A percentile compares a stretch with the other conserved stretches of the same genome.
These are phyloP conservation scores for Talinum fruticosum DNA, from an alignment of 148 eudicot genomes.

Conservation along the genomic window DNA sequence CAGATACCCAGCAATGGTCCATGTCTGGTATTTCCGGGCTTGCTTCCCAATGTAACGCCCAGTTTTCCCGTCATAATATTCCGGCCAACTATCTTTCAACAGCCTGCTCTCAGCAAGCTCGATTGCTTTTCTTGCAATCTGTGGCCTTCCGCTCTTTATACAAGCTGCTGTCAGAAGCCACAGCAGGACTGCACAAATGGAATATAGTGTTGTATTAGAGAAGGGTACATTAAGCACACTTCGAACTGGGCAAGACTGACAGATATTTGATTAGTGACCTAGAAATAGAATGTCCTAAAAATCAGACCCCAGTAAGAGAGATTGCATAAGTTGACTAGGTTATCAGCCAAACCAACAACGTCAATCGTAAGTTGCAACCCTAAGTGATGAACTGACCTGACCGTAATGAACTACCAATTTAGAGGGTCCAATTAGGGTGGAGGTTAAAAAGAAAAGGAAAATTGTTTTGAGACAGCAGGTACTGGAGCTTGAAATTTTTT, in stretches of 20 bases:
- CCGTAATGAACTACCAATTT: too few species aligned
- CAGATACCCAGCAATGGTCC: conserved; percentile 61
- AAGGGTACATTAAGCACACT: not conserved
- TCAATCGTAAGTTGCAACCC: too few species aligned
- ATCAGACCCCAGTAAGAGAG: too few species aligned
- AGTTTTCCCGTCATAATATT: conserved; percentile 51
- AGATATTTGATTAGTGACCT: not conserved
- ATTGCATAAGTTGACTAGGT: too few species aligned
- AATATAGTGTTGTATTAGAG: not conserved
- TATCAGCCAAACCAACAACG: too few species aligned
- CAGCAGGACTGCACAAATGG: conserved; percentile 34
- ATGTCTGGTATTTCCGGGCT: conserved; percentile 50
- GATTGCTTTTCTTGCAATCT: conserved; percentile 48
- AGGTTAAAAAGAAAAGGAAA: too few species aligned
- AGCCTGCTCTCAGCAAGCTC: conserved; percentile 43
- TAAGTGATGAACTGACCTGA: too few species aligned
- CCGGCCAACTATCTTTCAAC: conserved; percentile 52
- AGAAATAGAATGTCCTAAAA: too few species aligned
- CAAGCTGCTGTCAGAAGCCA: conserved; percentile 56
- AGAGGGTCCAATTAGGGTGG: too few species aligned
- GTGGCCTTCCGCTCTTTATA: conserved; percentile 61
- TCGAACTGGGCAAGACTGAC: not conserved
- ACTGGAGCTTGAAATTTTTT: too few species aligned
- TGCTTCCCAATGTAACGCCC: conserved; percentile 58
- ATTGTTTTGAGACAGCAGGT: too few species aligned